Evolutionary conservation across 164 flowering plant species (phyloP).

Genomic region (Chloranthus sessilifolius): DNA sequence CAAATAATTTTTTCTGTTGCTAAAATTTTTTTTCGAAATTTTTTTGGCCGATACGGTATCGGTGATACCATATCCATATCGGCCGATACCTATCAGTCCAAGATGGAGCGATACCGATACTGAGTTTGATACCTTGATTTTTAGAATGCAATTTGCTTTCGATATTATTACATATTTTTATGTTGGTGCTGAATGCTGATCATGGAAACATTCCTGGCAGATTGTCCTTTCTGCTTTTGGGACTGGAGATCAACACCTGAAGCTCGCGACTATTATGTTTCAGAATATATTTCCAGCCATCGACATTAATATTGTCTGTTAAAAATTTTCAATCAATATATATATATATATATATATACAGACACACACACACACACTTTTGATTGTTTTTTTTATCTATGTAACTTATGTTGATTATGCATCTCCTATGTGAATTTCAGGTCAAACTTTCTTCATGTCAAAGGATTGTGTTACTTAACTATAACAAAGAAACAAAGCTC

Average conservation of each 20-base stretch:
- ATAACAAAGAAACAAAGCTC: constrained; percentile 84
- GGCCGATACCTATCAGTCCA: no score
- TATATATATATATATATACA: no score
- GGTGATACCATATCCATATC: no score
- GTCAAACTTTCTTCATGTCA: constrained; percentile 87
- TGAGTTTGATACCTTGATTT: no score
- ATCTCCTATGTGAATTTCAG: constrained; percentile 27
- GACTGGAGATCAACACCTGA: constrained; percentile 73
- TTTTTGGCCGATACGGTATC: no score
- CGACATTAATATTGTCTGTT: constrained; percentile 85
- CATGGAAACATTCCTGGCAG: constrained; percentile 29
- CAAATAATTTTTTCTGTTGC: no score
- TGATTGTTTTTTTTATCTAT: no score
- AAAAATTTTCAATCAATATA: no score
- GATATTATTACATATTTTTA: constrained; percentile 1
- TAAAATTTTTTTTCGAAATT: no score
- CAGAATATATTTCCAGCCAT: constrained; percentile 94
- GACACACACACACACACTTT: no score
- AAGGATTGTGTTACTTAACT: constrained; percentile 80
- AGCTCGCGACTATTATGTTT: constrained; percentile 78
- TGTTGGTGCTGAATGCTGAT: constrained; percentile 4
- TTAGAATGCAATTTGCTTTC: no score
- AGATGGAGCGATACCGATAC: no score
- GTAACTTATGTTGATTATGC: background rate
- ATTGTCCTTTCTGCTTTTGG: constrained; percentile 97